Evolutionary conservation across 352 stramenopile genomes (phyloP).

Genomic region (Blastocystis hominis): DNA sequence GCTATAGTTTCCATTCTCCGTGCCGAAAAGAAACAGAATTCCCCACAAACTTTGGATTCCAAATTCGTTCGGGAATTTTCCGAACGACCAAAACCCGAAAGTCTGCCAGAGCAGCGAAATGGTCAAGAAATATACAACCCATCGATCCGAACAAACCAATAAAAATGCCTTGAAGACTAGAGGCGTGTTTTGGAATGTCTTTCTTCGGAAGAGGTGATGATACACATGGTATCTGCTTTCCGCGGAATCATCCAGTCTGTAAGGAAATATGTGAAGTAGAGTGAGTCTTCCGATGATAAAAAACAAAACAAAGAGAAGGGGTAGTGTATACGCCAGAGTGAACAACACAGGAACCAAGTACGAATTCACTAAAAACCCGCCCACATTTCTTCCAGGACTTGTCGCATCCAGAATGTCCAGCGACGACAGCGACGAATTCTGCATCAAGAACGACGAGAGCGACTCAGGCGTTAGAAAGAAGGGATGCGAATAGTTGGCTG

Average conservation of each 20-base stretch:
- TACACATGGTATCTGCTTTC: background rate
- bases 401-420: background rate
- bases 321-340: background rate
- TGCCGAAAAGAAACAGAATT: conserved; percentile 2
- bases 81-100: conserved; percentile 32
- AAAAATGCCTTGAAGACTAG: background rate
- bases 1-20: background rate
- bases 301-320: background rate
- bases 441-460: background rate
- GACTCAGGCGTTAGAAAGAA: background rate
- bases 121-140: background rate
- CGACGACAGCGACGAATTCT: background rate
- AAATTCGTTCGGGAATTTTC: background rate
- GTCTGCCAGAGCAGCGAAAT: conserved; percentile 5
- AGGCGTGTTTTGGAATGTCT: background rate
- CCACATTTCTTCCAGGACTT: background rate
- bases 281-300: background rate
- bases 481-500: background rate
- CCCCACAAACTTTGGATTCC: conserved; percentile 14
- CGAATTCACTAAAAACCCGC: background rate
- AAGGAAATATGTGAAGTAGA: background rate
- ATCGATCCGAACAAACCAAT: background rate
- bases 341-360: background rate
- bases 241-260: background rate
- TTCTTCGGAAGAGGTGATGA: background rate